A percentile compares a stretch with the other conserved stretches of the same genome.
These are phyloP conservation scores for Bolboschoenoplectus hybrid DNA, from an alignment of 202 grass and related monocot genomes.

Conservation along the genomic window DNA sequence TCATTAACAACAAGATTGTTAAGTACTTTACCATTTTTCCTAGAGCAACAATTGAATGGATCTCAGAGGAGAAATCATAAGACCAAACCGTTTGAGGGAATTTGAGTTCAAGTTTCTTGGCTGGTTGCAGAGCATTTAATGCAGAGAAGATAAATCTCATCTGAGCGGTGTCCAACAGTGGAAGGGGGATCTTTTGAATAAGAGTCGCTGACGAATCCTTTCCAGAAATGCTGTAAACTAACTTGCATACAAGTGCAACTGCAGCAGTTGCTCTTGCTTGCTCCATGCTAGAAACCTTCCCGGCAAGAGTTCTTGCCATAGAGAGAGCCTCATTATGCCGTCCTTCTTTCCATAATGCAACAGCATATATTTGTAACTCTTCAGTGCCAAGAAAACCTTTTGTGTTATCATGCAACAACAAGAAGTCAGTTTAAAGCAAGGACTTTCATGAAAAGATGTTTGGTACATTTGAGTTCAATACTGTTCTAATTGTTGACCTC, in stretches of 20 bases:
- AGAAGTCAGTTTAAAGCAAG: conserved; percentile 38
- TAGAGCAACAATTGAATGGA: conserved; percentile 87
- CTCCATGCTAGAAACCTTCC: conserved; percentile 66
- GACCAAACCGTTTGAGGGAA: conserved; percentile 58
- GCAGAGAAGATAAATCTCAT: conserved; percentile 82
- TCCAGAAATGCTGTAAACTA: conserved; percentile 72
- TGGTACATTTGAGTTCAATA: conserved; percentile 5
- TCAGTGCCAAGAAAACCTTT: conserved; percentile 64
- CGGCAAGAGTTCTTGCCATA: conserved; percentile 64
- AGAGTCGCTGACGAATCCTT: conserved; percentile 63
- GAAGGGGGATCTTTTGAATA: conserved; percentile 74
- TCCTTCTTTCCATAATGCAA: conserved; percentile 91
- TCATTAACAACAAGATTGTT: conserved; percentile 13
- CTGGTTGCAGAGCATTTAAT: conserved; percentile 84
- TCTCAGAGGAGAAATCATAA: conserved; percentile 68
- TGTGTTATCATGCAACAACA: conserved; percentile 27
- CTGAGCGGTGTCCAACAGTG: conserved; percentile 50
- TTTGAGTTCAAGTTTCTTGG: conserved; percentile 60
- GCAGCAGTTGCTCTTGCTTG: conserved; percentile 52
- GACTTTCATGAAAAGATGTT: neutral
- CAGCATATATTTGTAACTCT: conserved; percentile 84
- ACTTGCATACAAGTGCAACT: conserved; percentile 77
- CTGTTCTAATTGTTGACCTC: neutral
- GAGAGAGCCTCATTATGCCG: conserved; percentile 59
- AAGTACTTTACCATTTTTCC: conserved; percentile 74